These are phyloP conservation scores for Stachybotrys echinatus DNA, from an alignment of 2,329 filamentous ascomycete species.

Conservation along the genomic window DNA sequence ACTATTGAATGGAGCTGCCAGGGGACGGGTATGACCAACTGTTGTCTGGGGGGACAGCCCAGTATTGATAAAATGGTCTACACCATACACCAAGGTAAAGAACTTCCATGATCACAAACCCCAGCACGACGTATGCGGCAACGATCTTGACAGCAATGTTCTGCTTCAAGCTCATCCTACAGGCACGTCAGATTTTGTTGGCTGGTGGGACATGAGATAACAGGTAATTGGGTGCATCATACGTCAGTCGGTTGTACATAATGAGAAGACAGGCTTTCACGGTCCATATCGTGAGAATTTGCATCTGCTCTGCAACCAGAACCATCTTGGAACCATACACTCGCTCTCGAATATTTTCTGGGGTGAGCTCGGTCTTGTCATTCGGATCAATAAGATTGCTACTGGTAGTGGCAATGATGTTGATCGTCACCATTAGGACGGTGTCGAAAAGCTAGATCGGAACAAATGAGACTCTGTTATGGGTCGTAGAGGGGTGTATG, in stretches of 20 bases:
- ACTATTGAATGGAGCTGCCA: background rate
- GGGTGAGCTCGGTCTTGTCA: slow-evolving; percentile 38
- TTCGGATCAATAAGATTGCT: slow-evolving; percentile 54
- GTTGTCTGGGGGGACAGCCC: slow-evolving; percentile 48
- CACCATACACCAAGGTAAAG: slow-evolving; percentile 48
- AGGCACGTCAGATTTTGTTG: slow-evolving; percentile 7
- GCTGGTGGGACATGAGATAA: too few relatives aligned
- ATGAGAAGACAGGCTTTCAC: slow-evolving; percentile 53
- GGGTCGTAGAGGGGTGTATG: background rate
- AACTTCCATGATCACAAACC: slow-evolving; percentile 46
- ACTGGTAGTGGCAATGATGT: slow-evolving; percentile 48
- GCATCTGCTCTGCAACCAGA: slow-evolving; percentile 55
- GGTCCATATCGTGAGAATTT: slow-evolving; percentile 52
- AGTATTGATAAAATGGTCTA: slow-evolving; percentile 50
- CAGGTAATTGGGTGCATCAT: slow-evolving; percentile 11
- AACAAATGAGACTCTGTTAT: slow-evolving; percentile 5
- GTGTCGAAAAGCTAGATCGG: slow-evolving; percentile 40
- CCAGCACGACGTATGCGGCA: slow-evolving; percentile 37
- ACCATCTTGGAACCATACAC: slow-evolving; percentile 56
- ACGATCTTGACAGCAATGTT: slow-evolving; percentile 43
- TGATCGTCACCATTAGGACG: slow-evolving; percentile 47
- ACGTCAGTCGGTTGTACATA: slow-evolving; percentile 52
- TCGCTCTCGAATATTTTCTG: slow-evolving; percentile 33
- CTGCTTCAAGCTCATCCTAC: slow-evolving; percentile 38
- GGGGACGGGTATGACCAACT: slow-evolving; percentile 22